phyloP scores from a whole-genome alignment of 108 stramenopile species.

The Skeletonema costatum region DNA sequence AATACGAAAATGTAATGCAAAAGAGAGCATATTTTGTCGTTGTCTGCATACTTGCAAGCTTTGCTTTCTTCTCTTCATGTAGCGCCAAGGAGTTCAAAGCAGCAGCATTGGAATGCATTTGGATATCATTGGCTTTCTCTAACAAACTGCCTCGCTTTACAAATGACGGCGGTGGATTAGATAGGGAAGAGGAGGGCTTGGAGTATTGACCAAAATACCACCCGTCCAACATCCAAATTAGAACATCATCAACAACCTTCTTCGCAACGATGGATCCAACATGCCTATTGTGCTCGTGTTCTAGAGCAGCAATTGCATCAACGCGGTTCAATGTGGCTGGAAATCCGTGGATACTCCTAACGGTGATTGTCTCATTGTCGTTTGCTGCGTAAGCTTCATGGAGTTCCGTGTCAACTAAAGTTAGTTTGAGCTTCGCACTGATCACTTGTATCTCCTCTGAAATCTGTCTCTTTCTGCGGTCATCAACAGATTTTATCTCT shows the following conservation, averaged over 20 bases:
- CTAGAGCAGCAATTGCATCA: conserved; percentile 32
- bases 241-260: conserved; percentile 23
- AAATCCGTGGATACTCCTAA: conserved; percentile 37
- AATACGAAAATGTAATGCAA: conserved; percentile 31
- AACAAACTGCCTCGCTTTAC: conserved; percentile 13
- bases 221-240: conserved; percentile 47
- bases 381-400: conserved; percentile 15
- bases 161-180: not conserved
- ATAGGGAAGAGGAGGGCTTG: not conserved
- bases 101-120: conserved; percentile 23
- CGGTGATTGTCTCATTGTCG: conserved; percentile 20
- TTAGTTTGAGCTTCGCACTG: not conserved
- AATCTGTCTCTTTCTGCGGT: not conserved
- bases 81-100: not conserved
- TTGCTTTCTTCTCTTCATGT: conserved; percentile 4
- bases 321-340: conserved; percentile 15
- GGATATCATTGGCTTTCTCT: conserved; percentile 14
- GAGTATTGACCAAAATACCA: conserved; percentile 38
- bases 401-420: conserved; percentile 23
- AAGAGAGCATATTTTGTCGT: conserved; percentile 28
- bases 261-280: conserved; percentile 12
- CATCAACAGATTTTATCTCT: conserved; percentile 12
- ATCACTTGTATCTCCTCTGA: conserved; percentile 18
- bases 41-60: conserved; percentile 12
- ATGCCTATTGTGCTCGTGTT: conserved; percentile 29